A percentile compares a stretch with the other conserved stretches of the same genome.
These are phyloP conservation scores for Xylaria sp. DNA, from an alignment of 2,329 filamentous ascomycete genomes.

Conservation along the genomic window DNA sequence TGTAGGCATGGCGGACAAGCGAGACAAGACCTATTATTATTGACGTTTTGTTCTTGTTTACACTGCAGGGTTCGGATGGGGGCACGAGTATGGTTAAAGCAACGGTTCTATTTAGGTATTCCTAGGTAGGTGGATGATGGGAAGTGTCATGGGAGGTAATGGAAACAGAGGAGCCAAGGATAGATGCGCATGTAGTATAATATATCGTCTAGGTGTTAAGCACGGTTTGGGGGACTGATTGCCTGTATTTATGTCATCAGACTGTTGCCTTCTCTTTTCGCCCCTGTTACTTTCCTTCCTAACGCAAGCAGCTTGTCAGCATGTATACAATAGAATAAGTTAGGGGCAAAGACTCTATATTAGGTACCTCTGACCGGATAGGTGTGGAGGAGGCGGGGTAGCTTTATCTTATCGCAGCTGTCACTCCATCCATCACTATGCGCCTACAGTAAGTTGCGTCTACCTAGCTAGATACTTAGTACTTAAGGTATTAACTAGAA, in stretches of 20 bases:
- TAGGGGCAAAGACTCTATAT: neutral
- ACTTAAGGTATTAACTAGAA: neutral
- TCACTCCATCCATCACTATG: neutral
- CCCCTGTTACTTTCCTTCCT: conserved; percentile 1
- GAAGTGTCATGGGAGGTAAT: neutral
- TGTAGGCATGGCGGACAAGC: conserved; percentile 38
- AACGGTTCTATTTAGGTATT: neutral
- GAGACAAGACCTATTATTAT: conserved; percentile 3
- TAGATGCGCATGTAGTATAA: neutral
- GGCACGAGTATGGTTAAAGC: neutral
- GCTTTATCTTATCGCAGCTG: conserved; percentile 50
- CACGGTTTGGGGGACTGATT: conserved; percentile 5
- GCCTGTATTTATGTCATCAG: conserved; percentile 44
- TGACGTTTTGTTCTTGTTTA: neutral
- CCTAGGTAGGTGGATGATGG: neutral
- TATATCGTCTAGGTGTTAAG: neutral
- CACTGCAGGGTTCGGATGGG: neutral
- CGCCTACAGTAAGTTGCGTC: too few relatives aligned
- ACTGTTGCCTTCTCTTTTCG: conserved; percentile 41
- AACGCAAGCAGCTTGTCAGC: conserved; percentile 7
- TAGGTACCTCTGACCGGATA: neutral
- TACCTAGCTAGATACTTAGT: neutral
- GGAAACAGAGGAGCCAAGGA: neutral
- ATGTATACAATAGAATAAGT: neutral
- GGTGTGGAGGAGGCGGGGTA: conserved; percentile 43